Evolutionary conservation across 1,284 basidiomycete genomes (phyloP).

Genomic region (Ganoderma boninense): DNA sequence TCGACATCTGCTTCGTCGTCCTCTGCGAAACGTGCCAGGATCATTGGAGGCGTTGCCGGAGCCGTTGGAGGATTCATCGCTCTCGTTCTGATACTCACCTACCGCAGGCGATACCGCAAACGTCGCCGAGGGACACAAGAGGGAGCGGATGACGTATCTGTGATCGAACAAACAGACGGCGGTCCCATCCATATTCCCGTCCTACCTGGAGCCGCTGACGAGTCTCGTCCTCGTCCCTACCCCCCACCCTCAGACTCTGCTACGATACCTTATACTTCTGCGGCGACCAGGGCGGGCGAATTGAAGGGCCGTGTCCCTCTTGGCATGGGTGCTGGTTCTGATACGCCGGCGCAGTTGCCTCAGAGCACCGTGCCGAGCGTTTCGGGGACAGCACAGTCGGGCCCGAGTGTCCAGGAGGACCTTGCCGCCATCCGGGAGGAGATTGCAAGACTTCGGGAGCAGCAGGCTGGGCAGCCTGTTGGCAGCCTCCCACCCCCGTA

Average conservation of each 20-base stretch:
- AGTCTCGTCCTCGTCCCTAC: neutral
- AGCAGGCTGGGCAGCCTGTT: neutral
- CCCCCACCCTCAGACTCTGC: neutral
- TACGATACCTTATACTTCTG: neutral
- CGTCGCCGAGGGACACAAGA: neutral
- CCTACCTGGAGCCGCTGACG: neutral
- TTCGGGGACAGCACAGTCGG: neutral
- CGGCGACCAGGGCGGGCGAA: neutral
- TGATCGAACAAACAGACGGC: neutral
- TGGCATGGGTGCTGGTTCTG: neutral
- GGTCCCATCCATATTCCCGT: neutral
- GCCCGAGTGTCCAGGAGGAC: neutral
- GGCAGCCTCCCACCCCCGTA: neutral
- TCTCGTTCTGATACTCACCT: neutral
- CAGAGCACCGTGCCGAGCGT: neutral
- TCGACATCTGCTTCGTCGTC: neutral
- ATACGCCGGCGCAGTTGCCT: neutral
- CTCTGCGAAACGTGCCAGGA: neutral
- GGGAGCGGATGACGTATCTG: neutral
- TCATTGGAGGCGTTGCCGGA: neutral
- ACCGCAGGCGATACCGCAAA: neutral
- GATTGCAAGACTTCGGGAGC: constrained; percentile 1
- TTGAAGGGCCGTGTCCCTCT: neutral
- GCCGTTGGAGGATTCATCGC: neutral
- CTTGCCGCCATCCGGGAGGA: neutral